Conservation (phyloP, 371 early-diverging fungal genomes). For the Blakeslea trispora region DNA sequence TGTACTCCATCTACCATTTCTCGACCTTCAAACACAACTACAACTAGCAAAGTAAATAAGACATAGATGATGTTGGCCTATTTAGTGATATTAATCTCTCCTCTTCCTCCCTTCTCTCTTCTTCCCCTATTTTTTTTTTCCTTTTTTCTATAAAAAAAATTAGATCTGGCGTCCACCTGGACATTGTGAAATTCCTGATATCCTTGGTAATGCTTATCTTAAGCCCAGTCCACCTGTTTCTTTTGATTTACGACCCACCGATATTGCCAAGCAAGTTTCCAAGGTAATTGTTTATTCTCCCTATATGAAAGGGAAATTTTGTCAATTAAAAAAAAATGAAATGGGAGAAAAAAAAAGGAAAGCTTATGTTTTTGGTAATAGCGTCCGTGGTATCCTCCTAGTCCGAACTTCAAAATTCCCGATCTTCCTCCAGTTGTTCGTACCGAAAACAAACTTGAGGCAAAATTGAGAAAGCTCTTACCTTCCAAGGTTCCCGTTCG, state of each 20-base stretch:
- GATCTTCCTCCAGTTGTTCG: constrained; percentile 29
- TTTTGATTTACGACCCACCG: constrained; percentile 39
- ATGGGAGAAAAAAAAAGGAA: constrained; percentile 1
- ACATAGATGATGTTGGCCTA: too few species aligned
- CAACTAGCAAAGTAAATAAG: constrained; percentile 7
- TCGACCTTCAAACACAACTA: constrained; percentile 13
- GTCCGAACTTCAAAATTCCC: constrained; percentile 32
- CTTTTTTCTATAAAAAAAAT: too few species aligned
- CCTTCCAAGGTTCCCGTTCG: constrained; percentile 36
- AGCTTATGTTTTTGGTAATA: constrained; percentile 18
- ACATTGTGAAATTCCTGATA: constrained; percentile 52
- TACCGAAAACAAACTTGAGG: constrained; percentile 31
- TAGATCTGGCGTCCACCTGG: constrained; percentile 49
- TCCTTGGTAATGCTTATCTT: constrained; percentile 49
- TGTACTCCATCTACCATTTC: constrained; percentile 21
- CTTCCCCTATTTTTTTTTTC: too few species aligned
- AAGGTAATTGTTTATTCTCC: constrained; percentile 28
- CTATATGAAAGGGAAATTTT: neutral
- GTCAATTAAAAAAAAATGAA: constrained; percentile 3
- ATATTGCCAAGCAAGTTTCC: constrained; percentile 44
- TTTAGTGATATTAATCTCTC: too few species aligned
- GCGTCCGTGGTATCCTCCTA: constrained; percentile 43
- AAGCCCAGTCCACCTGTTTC: constrained; percentile 44
- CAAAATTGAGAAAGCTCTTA: constrained; percentile 29
- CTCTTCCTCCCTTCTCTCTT: too few species aligned